Base-by-base conservation (phyloP, 148 eudicot species). In the Vaccinium myrtillus region DNA sequence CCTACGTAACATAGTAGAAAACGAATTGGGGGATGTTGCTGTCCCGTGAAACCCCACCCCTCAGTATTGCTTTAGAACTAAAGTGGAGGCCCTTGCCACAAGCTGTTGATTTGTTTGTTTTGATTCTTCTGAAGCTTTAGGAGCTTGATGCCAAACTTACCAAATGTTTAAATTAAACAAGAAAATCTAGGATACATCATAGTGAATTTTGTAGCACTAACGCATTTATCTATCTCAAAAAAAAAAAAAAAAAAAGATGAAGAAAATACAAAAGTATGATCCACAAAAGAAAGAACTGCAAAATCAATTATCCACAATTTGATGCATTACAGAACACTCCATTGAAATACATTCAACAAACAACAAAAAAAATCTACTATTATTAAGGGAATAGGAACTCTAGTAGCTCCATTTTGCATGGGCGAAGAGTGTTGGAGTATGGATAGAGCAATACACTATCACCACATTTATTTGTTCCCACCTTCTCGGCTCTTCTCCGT, bases 371-470 rank as follows among this genome's bases (percentile, higher is more conserved):
- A 58, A 6, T 5, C n/a, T n/a, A 19, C 6, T 32, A 32, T 32
- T 32, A 19, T 58, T 58, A 21, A 7, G 7, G 21, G 0, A 0
- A 32, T 32, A 32, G 36, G 36, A 2, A 32, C 36, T 32, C 36
- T 32, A 32, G 36, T 32, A 32, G 36, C 36, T 32, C 36, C 1
- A 32, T 32, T 32, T 32, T n/a, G 10, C 82, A 79, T 9, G 18
- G 70, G 9, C 82, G 82, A 36, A 79, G 50, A 36, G 82, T 79
- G n/a, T 32, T 79, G 43, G 69, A 79, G 9, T 79, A 58, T 1
- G 18, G 21, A 36, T 79, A 65, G 50, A 79, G 19, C 1, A 18
- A 58, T n/a, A 36, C 70, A 0, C 4, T 32, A 3, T 8, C 16
- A 7, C 69, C 30, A 19, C 82, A 79, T 79, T 12, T 21, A 56